phyloP scores from a whole-genome alignment of 331 rosid genomes.

The Prunus yedoensis region DNA sequence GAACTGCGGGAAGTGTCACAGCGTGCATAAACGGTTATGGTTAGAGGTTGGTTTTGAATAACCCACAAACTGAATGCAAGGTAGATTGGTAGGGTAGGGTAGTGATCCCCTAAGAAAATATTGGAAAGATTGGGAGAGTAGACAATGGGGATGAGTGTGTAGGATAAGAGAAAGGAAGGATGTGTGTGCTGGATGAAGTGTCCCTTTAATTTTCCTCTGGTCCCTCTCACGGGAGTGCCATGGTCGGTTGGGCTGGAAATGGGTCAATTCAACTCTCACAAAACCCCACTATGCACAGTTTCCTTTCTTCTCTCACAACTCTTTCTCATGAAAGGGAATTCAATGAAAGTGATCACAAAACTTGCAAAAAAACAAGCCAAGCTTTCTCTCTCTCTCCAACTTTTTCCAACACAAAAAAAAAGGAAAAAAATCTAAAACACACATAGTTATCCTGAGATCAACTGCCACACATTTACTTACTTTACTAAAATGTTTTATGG shows the following conservation, averaged over 20 bases:
- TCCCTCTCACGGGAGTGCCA: slow-evolving; percentile 92
- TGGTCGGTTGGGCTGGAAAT: slow-evolving; percentile 86
- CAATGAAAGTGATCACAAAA: slow-evolving; percentile 53
- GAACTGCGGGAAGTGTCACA: slow-evolving; percentile 64
- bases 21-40: slow-evolving; percentile 53
- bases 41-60: slow-evolving; percentile 40
- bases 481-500: slow-evolving; percentile 7
- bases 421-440: not conserved
- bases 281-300: slow-evolving; percentile 41
- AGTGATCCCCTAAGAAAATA: not conserved
- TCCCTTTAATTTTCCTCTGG: slow-evolving; percentile 36
- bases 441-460: slow-evolving; percentile 19
- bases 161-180: not conserved
- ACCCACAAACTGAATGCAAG: slow-evolving; percentile 36
- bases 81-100: slow-evolving; percentile 17
- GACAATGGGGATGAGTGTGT: not conserved
- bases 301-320: slow-evolving; percentile 58
- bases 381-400: slow-evolving; percentile 16
- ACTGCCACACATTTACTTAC: slow-evolving; percentile 23
- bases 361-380: slow-evolving; percentile 25
- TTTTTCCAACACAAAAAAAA: not conserved
- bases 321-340: slow-evolving; percentile 62
- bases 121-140: not conserved
- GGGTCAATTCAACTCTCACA: slow-evolving; percentile 47
- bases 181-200: slow-evolving; percentile 6